Conservation (phyloP, 495 filamentous ascomycete species). For the Glonium stellatum region DNA sequence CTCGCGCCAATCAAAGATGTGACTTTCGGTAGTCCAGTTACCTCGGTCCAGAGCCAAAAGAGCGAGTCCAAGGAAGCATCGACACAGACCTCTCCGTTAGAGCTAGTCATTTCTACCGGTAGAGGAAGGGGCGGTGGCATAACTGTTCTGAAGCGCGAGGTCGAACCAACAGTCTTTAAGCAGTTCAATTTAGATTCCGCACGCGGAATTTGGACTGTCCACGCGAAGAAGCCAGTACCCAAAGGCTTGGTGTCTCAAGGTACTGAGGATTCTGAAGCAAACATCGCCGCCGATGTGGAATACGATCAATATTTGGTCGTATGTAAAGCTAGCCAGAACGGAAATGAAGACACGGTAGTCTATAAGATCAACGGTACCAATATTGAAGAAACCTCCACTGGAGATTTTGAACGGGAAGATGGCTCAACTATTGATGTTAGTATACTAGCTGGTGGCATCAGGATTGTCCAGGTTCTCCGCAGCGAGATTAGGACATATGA, state of each 20-base stretch:
- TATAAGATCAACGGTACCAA: conserved; percentile 55
- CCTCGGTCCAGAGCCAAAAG: background rate
- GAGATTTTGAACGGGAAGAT: conserved; percentile 84
- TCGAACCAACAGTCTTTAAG: conserved; percentile 60
- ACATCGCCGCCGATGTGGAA: conserved; percentile 40
- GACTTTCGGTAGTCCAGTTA: conserved; percentile 50
- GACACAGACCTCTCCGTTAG: conserved; percentile 21
- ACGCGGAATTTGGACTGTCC: conserved; percentile 57
- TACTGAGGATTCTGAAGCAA: conserved; percentile 37
- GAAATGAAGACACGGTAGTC: conserved; percentile 48
- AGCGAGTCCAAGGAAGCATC: background rate
- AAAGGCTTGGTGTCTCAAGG: conserved; percentile 49
- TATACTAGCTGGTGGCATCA: conserved; percentile 61
- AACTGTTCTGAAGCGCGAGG: conserved; percentile 64
- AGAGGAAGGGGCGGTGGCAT: conserved; percentile 61
- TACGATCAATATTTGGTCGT: conserved; percentile 66
- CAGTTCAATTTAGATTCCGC: conserved; percentile 56
- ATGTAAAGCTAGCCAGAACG: conserved; percentile 51
- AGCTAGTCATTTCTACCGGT: conserved; percentile 67
- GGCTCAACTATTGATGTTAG: conserved; percentile 77
- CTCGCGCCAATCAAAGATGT: conserved; percentile 71
- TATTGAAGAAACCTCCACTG: conserved; percentile 58
- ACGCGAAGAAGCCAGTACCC: conserved; percentile 50
- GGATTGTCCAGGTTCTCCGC: conserved; percentile 76
- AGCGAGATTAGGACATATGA: conserved; percentile 84